Evolutionary conservation across 768 basidiomycete species (phyloP), one percentile per base, ranked within the genome.

Genomic region (Boletus barrowsii): DNA sequence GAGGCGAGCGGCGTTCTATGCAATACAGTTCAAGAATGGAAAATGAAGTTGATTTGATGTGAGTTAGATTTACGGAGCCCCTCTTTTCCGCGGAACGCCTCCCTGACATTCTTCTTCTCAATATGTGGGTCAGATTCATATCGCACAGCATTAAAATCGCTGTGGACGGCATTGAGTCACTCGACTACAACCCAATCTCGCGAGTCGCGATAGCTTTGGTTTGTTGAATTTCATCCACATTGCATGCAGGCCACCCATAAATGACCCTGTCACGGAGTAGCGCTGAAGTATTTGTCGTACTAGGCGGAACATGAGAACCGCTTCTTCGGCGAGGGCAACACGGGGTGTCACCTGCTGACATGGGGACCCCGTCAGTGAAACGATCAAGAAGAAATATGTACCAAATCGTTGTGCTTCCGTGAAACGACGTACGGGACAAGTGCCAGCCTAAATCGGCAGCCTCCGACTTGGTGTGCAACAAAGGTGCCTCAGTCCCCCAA

Each of bases 1-100:
- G 49, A 64, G 59, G 56, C 55, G 62, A 67, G 65, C 54, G 62
- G 59, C 53, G 56, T 47, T 51, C 50, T 42, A 40, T 53, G 22
- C 33, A 52, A 42, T 40, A 46, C 47, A 47, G n/a, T 55, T 54
- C 54, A 33, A 18, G 45, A 57, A 67, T 56, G 35, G 64, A 57
- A 54, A 51, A 43, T 51, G 32, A 51, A 24, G 37, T 45, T 18
- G 35, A 48, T 37, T 35, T 18, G 35, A 48, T 37, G 47, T 30
- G 40, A 30, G 18, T 7, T n/a, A 35, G 0, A 33, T 43, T 50
- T 54, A 29, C 44, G 50, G 47, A 42, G 55, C 39, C 49, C 52
- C 47, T 63, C 49, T 42, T 41, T 53, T 43, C 47, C 51, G 53
- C 60, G 52, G 50, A 35, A 37, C 15, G 18, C 26, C n/a, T 54